Base-by-base conservation (phyloP, 495 filamentous ascomycete species). In the Podospora tetraspora region DNA sequence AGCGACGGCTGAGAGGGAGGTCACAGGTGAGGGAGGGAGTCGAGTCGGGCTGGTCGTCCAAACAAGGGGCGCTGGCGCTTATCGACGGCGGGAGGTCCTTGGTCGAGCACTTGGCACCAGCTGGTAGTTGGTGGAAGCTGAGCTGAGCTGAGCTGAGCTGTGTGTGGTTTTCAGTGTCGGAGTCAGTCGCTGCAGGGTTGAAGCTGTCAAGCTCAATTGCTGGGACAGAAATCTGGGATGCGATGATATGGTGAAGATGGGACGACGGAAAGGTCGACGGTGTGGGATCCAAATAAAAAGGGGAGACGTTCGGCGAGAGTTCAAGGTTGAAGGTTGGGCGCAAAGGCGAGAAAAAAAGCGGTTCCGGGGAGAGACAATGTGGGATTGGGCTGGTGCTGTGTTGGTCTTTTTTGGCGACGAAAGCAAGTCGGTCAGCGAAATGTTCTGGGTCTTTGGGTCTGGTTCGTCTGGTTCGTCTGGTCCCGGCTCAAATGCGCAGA, bases 371-470 rank as follows among this genome's bases (percentile, higher is more conserved):
- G 19, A 57, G 59, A 57, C 27, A 62, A 27, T 24, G 25, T 29
- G n/a, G 56, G 63, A 61, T 71, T 70, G 69, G 71, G 69, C 68
- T 67, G 64, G 43, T 52, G 22, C 57, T 61, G 57, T 25, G 21
- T 7, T n/a, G 43, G 43, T 52, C 43, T 52, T 52, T 52, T 52
- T 52, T 52, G 43, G 43, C 43, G 43, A 52, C 43, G 43, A 25
- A 25, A 25, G 43, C 43, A 52, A 52, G 66, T 34, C 65, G 71
- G 73, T 75, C 69, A 75, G 73, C 66, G 64, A 68, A 68, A 64
- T 63, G 37, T 61, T 63, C 65, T 19, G 27, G 12, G 7, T 56
- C 6, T 12, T 52, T 52, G 6, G 37, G 43, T 6, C 43, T 52
- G 16, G 10, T 19, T 37, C 10, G 43, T 6, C 43, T 52, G 16